phyloP scores from a whole-genome alignment of 108 stramenopile species.

The Skeletonema potamos region DNA sequence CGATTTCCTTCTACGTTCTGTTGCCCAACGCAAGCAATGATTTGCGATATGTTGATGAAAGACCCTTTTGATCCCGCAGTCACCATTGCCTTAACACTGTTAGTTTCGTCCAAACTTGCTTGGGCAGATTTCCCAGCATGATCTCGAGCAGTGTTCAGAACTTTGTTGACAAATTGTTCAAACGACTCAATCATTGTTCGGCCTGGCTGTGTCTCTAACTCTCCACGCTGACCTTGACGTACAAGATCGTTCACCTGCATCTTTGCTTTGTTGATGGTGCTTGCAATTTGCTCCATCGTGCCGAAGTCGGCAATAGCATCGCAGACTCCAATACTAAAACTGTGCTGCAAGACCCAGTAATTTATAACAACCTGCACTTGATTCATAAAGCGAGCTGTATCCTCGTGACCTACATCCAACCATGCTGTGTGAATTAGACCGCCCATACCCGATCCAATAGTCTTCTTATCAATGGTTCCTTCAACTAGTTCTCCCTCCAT shows the following conservation, averaged over 20 bases:
- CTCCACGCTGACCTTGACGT: constrained; percentile 94
- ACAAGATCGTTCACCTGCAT: constrained; percentile 92
- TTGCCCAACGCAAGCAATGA: constrained; percentile 99
- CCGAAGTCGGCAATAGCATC: constrained; percentile 96
- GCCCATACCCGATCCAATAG: constrained; percentile 93
- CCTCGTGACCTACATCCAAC: constrained; percentile 94
- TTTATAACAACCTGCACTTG: constrained; percentile 95
- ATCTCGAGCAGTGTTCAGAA: constrained; percentile 94
- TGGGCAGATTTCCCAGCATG: constrained; percentile 95
- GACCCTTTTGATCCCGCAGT: constrained; percentile 97
- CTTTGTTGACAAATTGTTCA: constrained; percentile 96
- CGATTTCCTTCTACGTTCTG: constrained; percentile 99
- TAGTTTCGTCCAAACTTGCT: constrained; percentile 88
- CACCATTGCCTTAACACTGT: constrained; percentile 98
- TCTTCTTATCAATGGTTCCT: constrained; percentile 97
- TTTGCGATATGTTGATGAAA: constrained; percentile 99
- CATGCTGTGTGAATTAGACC: constrained; percentile 97
- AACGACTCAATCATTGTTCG: constrained; percentile 98
- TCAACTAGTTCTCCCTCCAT: constrained; percentile 91
- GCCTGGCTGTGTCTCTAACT: constrained; percentile 96
- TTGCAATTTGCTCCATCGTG: constrained; percentile 94
- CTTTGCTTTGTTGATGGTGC: constrained; percentile 97
- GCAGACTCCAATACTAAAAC: constrained; percentile 97
- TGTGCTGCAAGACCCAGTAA: constrained; percentile 93
- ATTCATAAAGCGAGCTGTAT: constrained; percentile 96